Evolutionary conservation across 106 monocot species (phyloP).

Genomic region (Dendrobium chrysotoxum): DNA sequence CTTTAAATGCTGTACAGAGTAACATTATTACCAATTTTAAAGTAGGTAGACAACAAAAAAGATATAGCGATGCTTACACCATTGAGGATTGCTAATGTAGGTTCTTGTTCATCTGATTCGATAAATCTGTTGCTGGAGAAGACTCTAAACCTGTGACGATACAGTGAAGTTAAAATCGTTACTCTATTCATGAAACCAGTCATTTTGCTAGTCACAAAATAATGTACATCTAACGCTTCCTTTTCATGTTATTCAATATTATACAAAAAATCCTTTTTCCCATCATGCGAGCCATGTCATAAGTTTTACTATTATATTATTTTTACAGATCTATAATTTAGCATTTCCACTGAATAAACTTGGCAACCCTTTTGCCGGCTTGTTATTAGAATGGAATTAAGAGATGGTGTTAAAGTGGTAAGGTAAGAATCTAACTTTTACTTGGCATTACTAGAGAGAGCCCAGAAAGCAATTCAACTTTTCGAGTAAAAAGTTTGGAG

Average conservation of each 20-base stretch:
- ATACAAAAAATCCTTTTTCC: not conserved
- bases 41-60: not conserved
- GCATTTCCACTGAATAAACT: too few relatives aligned
- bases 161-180: constrained; percentile 13
- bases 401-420: not conserved
- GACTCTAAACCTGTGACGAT: constrained; percentile 26
- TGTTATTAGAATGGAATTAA: not conserved
- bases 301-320: not conserved
- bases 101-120: constrained; percentile 11
- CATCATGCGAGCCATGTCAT: not conserved
- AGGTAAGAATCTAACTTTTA: not conserved
- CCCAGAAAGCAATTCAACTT: not conserved
- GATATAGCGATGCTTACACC: constrained; percentile 28
- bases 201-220: too few relatives aligned
- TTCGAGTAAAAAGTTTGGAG: not conserved
- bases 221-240: too few relatives aligned
- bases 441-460: not conserved
- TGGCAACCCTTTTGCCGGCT: not conserved
- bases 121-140: constrained; percentile 13
- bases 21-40: too few relatives aligned
- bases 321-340: not conserved
- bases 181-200: too few relatives aligned
- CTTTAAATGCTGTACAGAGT: too few relatives aligned
- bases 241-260: not conserved
- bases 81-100: constrained; percentile 13